Conservation (phyloP, 176 grass and related monocot genomes). For the Elaeis guineensis region DNA sequence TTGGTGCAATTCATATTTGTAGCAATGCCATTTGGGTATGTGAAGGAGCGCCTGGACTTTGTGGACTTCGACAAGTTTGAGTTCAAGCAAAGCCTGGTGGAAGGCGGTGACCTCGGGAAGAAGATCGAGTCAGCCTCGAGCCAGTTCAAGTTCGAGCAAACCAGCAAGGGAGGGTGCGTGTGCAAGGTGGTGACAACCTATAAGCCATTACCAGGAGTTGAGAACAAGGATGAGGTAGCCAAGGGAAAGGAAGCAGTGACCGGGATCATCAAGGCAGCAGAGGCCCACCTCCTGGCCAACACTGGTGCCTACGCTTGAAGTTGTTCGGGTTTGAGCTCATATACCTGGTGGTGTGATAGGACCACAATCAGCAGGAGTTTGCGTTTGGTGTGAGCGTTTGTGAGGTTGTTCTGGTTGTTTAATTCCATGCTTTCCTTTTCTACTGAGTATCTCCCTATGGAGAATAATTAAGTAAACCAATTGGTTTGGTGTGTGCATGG, state of each 20-base stretch:
- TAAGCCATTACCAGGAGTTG: slow-evolving; percentile 36
- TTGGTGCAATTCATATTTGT: neutral
- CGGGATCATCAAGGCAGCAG: slow-evolving; percentile 37
- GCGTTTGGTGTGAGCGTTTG: too few relatives aligned
- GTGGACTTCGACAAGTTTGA: slow-evolving; percentile 47
- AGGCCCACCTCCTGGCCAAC: slow-evolving; percentile 40
- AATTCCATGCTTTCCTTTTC: too few relatives aligned
- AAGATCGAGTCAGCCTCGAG: slow-evolving; percentile 27
- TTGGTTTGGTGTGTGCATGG: too few relatives aligned
- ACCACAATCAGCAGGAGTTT: too few relatives aligned
- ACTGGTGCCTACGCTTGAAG: too few relatives aligned
- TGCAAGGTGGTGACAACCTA: slow-evolving; percentile 39
- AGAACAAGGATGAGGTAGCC: slow-evolving; percentile 24
- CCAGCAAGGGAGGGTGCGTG: slow-evolving; percentile 36
- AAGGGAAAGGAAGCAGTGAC: slow-evolving; percentile 41
- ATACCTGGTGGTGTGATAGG: too few relatives aligned
- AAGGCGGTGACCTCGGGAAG: slow-evolving; percentile 55
- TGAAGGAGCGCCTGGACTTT: slow-evolving; percentile 65
- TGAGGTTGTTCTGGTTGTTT: too few relatives aligned
- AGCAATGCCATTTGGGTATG: slow-evolving; percentile 38
- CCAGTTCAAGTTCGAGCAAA: slow-evolving; percentile 56
- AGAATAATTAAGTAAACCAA: too few relatives aligned
- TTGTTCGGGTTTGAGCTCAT: too few relatives aligned
- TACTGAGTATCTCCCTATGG: too few relatives aligned
- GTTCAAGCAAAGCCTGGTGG: slow-evolving; percentile 44